phyloP scores from a whole-genome alignment of 345 rosid species.

The Camelina neglecta region DNA sequence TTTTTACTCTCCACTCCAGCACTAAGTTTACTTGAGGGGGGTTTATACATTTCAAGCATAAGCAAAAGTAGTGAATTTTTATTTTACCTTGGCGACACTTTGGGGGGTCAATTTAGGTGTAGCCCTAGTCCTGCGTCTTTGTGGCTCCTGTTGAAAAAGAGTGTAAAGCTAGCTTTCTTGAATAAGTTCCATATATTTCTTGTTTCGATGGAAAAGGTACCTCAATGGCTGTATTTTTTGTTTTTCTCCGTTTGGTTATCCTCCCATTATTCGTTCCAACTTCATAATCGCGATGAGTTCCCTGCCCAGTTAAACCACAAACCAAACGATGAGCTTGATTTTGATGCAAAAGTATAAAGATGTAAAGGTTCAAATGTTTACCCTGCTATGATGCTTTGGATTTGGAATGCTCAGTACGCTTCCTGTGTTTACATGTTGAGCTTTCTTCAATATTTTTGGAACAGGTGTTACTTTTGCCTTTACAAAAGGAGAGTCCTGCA shows the following conservation, averaged over 20 bases:
- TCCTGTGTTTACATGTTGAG: slow-evolving; percentile 22
- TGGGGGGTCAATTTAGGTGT: slow-evolving; percentile 22
- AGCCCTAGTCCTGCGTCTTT: slow-evolving; percentile 26
- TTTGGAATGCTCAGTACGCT: slow-evolving; percentile 29
- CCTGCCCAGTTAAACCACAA: slow-evolving; percentile 7
- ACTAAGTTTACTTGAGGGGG: slow-evolving; percentile 9
- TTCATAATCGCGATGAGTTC: slow-evolving; percentile 7
- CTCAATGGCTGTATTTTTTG: slow-evolving; percentile 25
- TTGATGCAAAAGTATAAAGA: not conserved
- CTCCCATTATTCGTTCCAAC: slow-evolving; percentile 14
- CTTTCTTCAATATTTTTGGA: slow-evolving; percentile 3
- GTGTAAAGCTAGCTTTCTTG: slow-evolving; percentile 11
- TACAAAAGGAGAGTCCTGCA: slow-evolving; percentile 23
- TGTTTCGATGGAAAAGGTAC: slow-evolving; percentile 4
- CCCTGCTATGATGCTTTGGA: slow-evolving; percentile 4
- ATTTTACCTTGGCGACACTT: slow-evolving; percentile 22
- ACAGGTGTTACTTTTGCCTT: not conserved
- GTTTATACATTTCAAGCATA: not conserved
- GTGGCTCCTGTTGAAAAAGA: slow-evolving; percentile 18
- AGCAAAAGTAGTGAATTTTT: not conserved
- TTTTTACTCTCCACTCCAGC: slow-evolving; percentile 8
- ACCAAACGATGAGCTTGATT: slow-evolving; percentile 10
- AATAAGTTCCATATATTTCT: not conserved
- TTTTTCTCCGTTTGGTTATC: slow-evolving; percentile 16
- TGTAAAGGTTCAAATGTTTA: not conserved